Percentiles rank a stretch among this genome's conserved stretches.
Conservation (phyloP, 2,329 filamentous ascomycete species). For the Paramyrothecium sp. region DNA sequence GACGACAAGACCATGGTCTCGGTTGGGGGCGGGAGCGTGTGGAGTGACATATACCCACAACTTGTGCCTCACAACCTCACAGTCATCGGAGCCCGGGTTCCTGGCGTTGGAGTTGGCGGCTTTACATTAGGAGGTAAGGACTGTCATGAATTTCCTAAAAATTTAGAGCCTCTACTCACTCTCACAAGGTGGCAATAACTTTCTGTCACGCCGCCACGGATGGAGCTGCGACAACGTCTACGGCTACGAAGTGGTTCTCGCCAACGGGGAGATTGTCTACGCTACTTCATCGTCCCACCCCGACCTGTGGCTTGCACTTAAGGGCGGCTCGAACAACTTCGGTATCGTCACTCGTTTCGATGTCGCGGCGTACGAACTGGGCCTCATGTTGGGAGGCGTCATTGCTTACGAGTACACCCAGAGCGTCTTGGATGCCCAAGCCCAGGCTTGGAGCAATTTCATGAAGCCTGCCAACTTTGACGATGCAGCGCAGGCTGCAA, state of each 20-base stretch:
- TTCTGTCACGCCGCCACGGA: background rate
- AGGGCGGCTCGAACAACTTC: background rate
- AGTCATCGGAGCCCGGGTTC: conserved; percentile 19
- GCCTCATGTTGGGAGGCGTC: no score
- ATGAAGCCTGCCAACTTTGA: conserved; percentile 11
- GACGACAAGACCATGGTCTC: conserved; percentile 9
- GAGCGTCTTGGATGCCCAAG: conserved; percentile 2
- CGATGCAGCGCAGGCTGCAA: conserved; percentile 6
- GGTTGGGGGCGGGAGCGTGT: conserved; percentile 16
- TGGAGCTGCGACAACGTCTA: background rate
- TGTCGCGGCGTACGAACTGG: background rate
- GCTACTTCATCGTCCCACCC: background rate
- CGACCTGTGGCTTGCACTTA: background rate
- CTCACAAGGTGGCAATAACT: background rate
- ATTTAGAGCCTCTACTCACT: no score
- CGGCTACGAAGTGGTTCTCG: background rate
- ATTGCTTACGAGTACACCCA: conserved; percentile 1
- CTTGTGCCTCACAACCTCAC: conserved; percentile 13
- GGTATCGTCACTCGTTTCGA: background rate
- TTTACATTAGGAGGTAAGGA: background rate
- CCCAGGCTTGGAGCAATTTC: conserved; percentile 12
- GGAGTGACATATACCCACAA: conserved; percentile 17
- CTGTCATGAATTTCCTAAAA: no score
- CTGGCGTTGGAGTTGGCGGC: conserved; percentile 3
- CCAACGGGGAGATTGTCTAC: background rate